phyloP scores from a whole-genome alignment of 2,329 filamentous ascomycete genomes.

The Cercospora brassicicola region DNA sequence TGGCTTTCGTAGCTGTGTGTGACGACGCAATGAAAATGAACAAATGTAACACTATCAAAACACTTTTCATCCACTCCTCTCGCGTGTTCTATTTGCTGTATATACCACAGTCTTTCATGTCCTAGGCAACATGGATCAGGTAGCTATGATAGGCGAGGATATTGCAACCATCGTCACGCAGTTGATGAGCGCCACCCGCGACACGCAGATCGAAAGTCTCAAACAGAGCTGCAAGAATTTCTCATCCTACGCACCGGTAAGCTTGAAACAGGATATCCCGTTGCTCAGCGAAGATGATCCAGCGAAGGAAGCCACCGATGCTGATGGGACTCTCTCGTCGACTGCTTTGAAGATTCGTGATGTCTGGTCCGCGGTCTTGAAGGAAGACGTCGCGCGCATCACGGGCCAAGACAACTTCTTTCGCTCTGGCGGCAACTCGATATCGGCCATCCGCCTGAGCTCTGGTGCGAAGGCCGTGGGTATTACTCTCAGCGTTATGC shows the following conservation, averaged over 20 bases:
- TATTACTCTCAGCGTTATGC: neutral
- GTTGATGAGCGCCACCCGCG: neutral
- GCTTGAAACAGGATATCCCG: neutral
- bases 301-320: neutral
- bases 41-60: neutral
- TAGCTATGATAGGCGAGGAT: neutral
- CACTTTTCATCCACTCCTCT: neutral
- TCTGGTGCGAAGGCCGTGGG: neutral
- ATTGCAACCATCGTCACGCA: neutral
- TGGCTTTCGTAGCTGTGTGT: neutral
- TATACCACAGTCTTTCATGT: neutral
- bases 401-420: neutral
- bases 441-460: neutral
- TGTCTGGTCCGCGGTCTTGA: neutral
- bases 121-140: neutral
- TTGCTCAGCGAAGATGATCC: neutral
- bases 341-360: neutral
- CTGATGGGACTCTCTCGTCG: neutral
- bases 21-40: conserved; percentile 2
- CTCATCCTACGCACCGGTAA: neutral
- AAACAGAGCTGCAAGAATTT: neutral
- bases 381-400: neutral
- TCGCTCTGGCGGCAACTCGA: neutral
- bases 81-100: neutral
- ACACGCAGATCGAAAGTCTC: neutral